Evolutionary conservation across 2,329 filamentous ascomycete species (phyloP), one percentile per base, ranked within the genome.

Genomic region (Ceratocystis lukuohia): DNA sequence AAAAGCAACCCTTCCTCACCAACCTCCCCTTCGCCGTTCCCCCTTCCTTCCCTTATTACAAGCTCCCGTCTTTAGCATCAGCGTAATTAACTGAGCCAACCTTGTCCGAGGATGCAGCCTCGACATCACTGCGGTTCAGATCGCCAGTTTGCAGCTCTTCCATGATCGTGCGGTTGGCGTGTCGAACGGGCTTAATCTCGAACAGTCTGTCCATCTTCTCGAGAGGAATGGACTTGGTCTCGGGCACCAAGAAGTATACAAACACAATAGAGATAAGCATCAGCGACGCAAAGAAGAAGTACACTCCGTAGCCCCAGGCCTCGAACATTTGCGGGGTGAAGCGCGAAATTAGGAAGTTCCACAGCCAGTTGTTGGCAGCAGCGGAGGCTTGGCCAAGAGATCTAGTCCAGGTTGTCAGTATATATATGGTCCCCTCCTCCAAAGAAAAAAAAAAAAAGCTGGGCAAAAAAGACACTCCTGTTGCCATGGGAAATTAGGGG

Each of bases 361-460:
- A 87, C 71, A 87, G 80, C 87, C 87, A 90, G 74, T 90, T 89
- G 75, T 82, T 87, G 2, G 84, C 84, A 0, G 87, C 83, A 0
- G 88, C 88, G 46, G 81, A 87, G 8, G 88, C 87, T 28, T 67
- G 66, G 59, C 66, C 66, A 15, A 67, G 66, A 20, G 66, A 67
- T 65, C 66, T 67, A 46, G 4, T 28, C n/a, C 22, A 17, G 12
- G n/a, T 8, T 25, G 30, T 61, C 48, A 65, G 30, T n/a, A 44
- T 15, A 46, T n/a, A 5, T n/a, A 5, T 48, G 2, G 1, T 53
- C 8, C 10, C 20, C 25, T 48, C 17, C 48, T 5, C 20, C 4
- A 20, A 33, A 30, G 85, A 85, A 0, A 88, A 22, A 22, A 22
- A 22, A 70, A 53, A n/a, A n/a, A n/a, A n/a, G 83, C 77, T 76